Conservation (phyloP, 441 rosid species). For the Heliophila coronopifolia region DNA sequence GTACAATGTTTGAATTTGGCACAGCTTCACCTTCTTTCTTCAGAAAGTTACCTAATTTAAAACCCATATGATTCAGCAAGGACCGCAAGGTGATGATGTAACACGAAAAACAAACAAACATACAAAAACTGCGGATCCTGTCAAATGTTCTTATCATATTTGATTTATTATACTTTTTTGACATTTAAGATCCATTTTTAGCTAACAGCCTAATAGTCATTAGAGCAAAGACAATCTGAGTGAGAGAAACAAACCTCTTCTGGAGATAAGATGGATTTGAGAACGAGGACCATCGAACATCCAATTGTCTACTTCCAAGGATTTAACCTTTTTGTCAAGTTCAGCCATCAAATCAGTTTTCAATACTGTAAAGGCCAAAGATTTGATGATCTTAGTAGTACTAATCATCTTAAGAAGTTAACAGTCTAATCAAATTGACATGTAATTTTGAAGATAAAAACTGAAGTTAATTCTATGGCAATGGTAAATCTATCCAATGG, state of each 20-base stretch:
- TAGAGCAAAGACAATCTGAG: no score
- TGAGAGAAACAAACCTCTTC: no score
- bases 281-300: slow-evolving; percentile 90
- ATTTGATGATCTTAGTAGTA: no score
- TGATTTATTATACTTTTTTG: no score
- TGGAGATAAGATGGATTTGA: slow-evolving; percentile 64
- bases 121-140: neutral
- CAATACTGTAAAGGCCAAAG: slow-evolving; percentile 50
- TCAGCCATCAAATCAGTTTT: slow-evolving; percentile 72
- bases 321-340: slow-evolving; percentile 71
- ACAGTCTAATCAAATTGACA: neutral
- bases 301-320: slow-evolving; percentile 92
- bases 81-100: no score
- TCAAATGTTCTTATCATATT: neutral
- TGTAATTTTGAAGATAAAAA: neutral
- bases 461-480: no score
- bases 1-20: slow-evolving; percentile 11
- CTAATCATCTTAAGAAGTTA: neutral
- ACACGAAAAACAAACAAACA: neutral
- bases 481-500: no score
- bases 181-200: no score
- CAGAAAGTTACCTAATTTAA: slow-evolving; percentile 22
- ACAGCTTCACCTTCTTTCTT: slow-evolving; percentile 18
- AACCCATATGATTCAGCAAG: neutral
- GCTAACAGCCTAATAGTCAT: no score